Evolutionary conservation across 2,329 filamentous ascomycete genomes (phyloP).

Genomic region (Aspergillus uvarum): DNA sequence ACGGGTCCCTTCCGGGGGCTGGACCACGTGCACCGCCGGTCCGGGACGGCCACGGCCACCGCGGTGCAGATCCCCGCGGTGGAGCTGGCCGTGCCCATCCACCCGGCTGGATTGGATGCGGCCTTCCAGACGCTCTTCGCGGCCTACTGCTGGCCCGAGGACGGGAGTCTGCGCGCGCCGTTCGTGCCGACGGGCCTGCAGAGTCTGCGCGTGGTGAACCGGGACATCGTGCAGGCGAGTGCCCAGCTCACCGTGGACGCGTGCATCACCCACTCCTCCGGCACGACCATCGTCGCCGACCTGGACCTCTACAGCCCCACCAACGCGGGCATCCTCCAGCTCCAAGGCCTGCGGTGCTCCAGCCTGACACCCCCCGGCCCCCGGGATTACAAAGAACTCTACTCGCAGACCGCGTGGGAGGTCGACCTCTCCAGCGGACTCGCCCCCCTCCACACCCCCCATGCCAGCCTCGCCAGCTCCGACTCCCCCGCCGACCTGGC

Average conservation of each 20-base stretch:
- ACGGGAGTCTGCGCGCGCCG: no score
- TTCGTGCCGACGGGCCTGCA: neutral
- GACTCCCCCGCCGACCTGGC: neutral
- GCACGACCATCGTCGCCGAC: neutral
- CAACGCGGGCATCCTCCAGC: neutral
- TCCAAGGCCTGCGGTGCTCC: neutral
- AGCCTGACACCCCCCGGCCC: neutral
- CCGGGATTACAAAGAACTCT: neutral
- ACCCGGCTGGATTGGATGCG: no score
- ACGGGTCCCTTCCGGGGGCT: no score
- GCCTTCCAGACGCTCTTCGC: no score
- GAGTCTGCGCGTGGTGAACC: neutral
- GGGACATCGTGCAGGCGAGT: neutral
- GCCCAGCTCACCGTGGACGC: neutral
- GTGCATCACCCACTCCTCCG: neutral
- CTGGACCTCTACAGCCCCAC: neutral
- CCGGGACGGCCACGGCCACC: no score
- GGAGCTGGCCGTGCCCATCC: no score
- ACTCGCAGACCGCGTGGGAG: neutral
- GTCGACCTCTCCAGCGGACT: neutral
- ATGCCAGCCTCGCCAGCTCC: neutral
- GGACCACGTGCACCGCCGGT: no score
- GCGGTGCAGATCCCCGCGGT: no score
- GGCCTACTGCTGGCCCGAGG: no score
- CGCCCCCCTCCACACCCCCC: neutral